Base-by-base conservation (phyloP, 2,329 filamentous ascomycete genomes). In the Leptographium wingfieldii region DNA sequence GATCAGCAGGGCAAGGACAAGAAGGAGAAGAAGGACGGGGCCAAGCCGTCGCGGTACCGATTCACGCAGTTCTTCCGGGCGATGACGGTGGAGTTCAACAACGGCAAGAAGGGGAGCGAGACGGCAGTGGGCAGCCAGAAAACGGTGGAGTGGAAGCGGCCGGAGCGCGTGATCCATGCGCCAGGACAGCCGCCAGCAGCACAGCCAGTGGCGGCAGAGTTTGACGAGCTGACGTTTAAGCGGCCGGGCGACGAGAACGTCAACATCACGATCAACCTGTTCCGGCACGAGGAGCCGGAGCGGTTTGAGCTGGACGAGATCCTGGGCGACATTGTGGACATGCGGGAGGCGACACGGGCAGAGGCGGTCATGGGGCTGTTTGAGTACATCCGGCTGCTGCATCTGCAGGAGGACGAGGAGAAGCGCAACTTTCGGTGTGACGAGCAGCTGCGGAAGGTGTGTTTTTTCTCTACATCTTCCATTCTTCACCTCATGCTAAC, bases 341-440 rank as follows among this genome's bases (percentile, higher is more conserved):
- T 89, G 68, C 80, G 85, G 56, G 90, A 95, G 72, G 92, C 90
- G 57, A 92, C 94, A 33, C 86, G 91, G 35, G 87, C 90, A 48
- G 91, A 94, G 63, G 87, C 92, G 7, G 85, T 96, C 33, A 89
- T 95, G 79, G 92, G 88, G 16, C 81, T 99, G 38, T 99, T 92
- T 90, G 92, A 96, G 70, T 99, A 99, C 68, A 88, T 96, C 65
- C 86, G 90, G 66, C 80, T 88, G 25, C 88, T 89, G 77, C 85
- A 86, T 22, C 77, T 99, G 55, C 90, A 95, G 71, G 92, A 96
- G 70, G 92, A 96, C 65, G 92, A 97, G 62, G 94, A 99, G 70
- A 94, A 94, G 76, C 83, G 94, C 63, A 88, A 88, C 62, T 92
- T 99, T 67, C 86, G 89, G 48, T 97, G 94, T 69, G 92, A 99